These are phyloP conservation scores for Auricularia heimuer DNA, from an alignment of 768 basidiomycete species.

Conservation along the genomic window DNA sequence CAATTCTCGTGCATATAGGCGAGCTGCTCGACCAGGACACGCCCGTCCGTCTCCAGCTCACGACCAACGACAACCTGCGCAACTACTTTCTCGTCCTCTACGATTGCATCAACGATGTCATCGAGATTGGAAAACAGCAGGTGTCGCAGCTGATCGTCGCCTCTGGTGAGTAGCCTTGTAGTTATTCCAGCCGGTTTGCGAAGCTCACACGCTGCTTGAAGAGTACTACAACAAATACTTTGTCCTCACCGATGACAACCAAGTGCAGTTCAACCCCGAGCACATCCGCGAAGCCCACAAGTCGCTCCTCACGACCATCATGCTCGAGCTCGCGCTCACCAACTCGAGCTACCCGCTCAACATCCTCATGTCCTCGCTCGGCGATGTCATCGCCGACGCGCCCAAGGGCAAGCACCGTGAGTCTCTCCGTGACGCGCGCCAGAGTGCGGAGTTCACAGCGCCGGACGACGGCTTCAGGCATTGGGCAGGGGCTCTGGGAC, in stretches of 20 bases:
- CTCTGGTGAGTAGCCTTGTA: constrained; percentile 40
- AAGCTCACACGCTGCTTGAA: constrained; percentile 51
- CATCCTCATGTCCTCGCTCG: constrained; percentile 55
- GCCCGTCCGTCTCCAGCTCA: constrained; percentile 43
- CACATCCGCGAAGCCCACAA: constrained; percentile 37
- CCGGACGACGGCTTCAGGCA: constrained; percentile 17
- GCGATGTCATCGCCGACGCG: constrained; percentile 62
- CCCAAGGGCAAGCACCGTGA: constrained; percentile 56
- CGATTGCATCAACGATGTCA: constrained; percentile 51
- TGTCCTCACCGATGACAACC: constrained; percentile 39
- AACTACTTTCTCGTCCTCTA: constrained; percentile 53
- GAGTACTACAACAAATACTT: constrained; percentile 50
- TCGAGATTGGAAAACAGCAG: constrained; percentile 50
- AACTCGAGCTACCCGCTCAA: constrained; percentile 54
- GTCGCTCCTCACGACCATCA: constrained; percentile 76
- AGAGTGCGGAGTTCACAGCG: background rate
- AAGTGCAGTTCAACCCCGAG: constrained; percentile 4
- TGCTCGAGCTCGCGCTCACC: constrained; percentile 76
- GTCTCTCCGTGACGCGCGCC: background rate
- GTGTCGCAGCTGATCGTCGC: constrained; percentile 63
- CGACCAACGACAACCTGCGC: constrained; percentile 40
- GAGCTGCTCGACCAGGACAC: constrained; percentile 44
- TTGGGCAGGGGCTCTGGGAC: constrained; percentile 73
- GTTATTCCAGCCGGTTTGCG: background rate
- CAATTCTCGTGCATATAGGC: constrained; percentile 46